These are phyloP conservation scores for Sodiomyces alkalinus DNA, from an alignment of 2,329 filamentous ascomycete species.

Conservation along the genomic window DNA sequence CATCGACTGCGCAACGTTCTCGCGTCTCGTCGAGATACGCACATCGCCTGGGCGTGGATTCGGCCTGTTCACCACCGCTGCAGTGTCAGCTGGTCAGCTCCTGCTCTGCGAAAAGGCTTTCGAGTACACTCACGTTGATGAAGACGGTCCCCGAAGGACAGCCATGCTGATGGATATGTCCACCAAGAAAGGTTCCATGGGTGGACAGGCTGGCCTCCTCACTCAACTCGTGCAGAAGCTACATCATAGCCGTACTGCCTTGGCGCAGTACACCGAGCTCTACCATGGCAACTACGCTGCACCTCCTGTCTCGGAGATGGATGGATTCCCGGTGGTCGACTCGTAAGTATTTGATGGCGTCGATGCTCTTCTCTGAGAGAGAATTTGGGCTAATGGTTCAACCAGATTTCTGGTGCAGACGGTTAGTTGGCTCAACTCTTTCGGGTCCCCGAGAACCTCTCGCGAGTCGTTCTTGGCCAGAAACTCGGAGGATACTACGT, in stretches of 20 bases:
- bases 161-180: slow-evolving; percentile 21
- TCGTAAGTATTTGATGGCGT: too few species aligned
- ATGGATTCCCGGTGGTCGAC: slow-evolving; percentile 27
- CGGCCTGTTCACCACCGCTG: slow-evolving; percentile 33
- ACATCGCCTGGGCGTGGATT: slow-evolving; percentile 23
- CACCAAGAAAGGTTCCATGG: slow-evolving; percentile 15
- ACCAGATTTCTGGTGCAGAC: slow-evolving; percentile 28
- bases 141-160: slow-evolving; percentile 8
- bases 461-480: slow-evolving; percentile 1
- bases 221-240: slow-evolving; percentile 27
- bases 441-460: slow-evolving; percentile 17
- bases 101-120: slow-evolving; percentile 43
- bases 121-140: slow-evolving; percentile 18
- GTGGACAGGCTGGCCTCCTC: slow-evolving; percentile 25
- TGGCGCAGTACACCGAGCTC: slow-evolving; percentile 19
- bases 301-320: slow-evolving; percentile 11
- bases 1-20: slow-evolving; percentile 32
- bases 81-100: slow-evolving; percentile 32
- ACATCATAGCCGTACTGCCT: slow-evolving; percentile 20
- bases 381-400: background rate
- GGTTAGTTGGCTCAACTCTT: slow-evolving; percentile 27
- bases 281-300: slow-evolving; percentile 23
- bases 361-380: background rate
- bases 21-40: slow-evolving; percentile 23
- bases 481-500: too few species aligned